Base-by-base conservation (phyloP, 352 stramenopile genomes). In the Pythium apleroticum region DNA sequence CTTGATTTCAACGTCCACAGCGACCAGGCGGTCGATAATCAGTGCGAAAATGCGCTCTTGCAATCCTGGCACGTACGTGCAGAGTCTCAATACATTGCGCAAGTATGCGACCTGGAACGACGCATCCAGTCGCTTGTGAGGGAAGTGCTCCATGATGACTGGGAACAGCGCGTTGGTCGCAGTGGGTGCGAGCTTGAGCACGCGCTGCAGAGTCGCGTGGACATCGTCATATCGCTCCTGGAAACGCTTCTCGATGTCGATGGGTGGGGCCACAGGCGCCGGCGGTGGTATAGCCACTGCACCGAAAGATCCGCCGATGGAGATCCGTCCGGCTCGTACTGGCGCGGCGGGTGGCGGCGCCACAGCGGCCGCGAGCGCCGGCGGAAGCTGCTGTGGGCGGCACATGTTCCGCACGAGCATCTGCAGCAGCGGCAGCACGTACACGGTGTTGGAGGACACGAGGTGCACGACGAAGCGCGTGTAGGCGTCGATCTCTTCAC, bases 1-100 rank as follows among this genome's bases (percentile, higher is more conserved):
- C 59, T 91, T 91, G 61, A 97, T 97, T 57, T 97, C 89, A 25
- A 97, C 88, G 62, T 97, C 89, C 14, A 97, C 89, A 10, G 81
- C 77, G 37, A 96, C 88, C 7, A 97, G 71, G 48, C 88, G 82
- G 57, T 97, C 89, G 20, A 95, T 80, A 52, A 96, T 77, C n/a
- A 97, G 66, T 12, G 70, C 82, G 14, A 97, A 78, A n/a, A 95
- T 80, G 46, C 86, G 87, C 57, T 97, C 87, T 39, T 90, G 81
- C 6, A 97, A 66, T 7, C 79, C 80, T 15, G 81, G 65, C 19
- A 88, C 72, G 56, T 93, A 92, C 15, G 65, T 80, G 8, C 80
- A 87, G 14, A 95, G 63, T n/a, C 77, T 67, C 15, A 95, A 68
- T 28, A 93, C 65, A 71, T 93, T 92, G 33, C 69, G 69, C 43